These are phyloP conservation scores for Friedmanniomyces simplex DNA, from an alignment of 495 filamentous ascomycete genomes.

Conservation along the genomic window DNA sequence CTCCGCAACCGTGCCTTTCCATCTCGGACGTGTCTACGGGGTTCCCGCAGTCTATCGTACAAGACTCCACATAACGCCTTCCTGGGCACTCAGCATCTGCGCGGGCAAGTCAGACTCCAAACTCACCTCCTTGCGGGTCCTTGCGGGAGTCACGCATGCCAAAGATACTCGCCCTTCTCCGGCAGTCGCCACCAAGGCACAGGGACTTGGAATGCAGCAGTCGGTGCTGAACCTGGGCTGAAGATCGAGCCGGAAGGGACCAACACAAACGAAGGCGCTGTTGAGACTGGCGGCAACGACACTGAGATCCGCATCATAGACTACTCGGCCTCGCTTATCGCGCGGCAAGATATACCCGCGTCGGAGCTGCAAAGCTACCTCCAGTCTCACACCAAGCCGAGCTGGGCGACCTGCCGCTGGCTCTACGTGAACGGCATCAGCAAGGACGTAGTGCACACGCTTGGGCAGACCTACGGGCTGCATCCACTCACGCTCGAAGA, in stretches of 20 bases:
- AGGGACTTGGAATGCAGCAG: neutral
- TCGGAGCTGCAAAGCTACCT: constrained; percentile 6
- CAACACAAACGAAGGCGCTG: neutral
- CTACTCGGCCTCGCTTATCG: neutral
- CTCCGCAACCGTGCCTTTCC: too few relatives aligned
- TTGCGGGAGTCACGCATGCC: too few relatives aligned
- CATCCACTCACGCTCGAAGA: constrained; percentile 86
- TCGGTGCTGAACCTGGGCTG: neutral
- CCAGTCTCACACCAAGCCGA: constrained; percentile 13
- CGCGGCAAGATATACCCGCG: neutral
- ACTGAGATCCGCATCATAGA: constrained; percentile 4
- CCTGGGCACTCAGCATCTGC: too few relatives aligned
- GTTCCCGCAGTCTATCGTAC: too few relatives aligned
- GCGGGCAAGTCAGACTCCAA: too few relatives aligned
- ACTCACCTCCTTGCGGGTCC: too few relatives aligned
- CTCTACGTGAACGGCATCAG: constrained; percentile 87
- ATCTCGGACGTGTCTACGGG: too few relatives aligned
- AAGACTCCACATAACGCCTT: too few relatives aligned
- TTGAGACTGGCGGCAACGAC: neutral
- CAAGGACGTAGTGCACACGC: constrained; percentile 76
- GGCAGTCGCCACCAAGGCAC: neutral
- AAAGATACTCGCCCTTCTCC: neutral
- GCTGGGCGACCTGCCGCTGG: constrained; percentile 84
- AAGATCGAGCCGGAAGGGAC: neutral
- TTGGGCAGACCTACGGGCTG: constrained; percentile 64